phyloP scores from a whole-genome alignment of 768 basidiomycete species.

The Boletus pseudo-olivaceus region DNA sequence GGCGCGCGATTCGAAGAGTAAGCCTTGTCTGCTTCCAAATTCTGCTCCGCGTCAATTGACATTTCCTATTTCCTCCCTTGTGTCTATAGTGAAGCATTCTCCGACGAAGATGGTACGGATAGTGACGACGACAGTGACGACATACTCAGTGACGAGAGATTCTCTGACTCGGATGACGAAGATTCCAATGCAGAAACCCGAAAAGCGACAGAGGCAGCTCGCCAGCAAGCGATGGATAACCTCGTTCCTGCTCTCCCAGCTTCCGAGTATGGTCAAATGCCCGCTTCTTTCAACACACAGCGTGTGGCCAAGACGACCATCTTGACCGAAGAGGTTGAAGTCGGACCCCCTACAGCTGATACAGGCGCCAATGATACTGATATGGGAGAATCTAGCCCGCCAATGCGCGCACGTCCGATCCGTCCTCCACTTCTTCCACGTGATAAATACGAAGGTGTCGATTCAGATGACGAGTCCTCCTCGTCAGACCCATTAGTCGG shows the following conservation, averaged over 20 bases:
- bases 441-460: constrained; percentile 86
- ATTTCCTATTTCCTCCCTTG: not conserved
- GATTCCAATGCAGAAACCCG: constrained; percentile 33
- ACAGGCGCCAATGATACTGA: constrained; percentile 4
- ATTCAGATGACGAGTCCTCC: constrained; percentile 87
- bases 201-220: constrained; percentile 34
- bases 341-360: constrained; percentile 5
- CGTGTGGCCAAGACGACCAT: constrained; percentile 48
- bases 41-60: constrained; percentile 1
- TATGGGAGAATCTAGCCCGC: constrained; percentile 4
- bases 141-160: constrained; percentile 40
- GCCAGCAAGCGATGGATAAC: constrained; percentile 67
- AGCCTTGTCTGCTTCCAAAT: constrained; percentile 28
- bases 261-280: constrained; percentile 88
- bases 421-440: constrained; percentile 79
- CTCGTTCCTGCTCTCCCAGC: constrained; percentile 79
- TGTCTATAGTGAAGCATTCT: constrained; percentile 54
- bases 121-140: constrained; percentile 28
- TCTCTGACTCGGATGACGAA: constrained; percentile 45
- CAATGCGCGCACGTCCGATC: constrained; percentile 42
- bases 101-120: constrained; percentile 53
- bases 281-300: constrained; percentile 72
- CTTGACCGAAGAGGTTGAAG: constrained; percentile 40
- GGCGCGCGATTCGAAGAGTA: constrained; percentile 93
- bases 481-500: constrained; percentile 48